Percentiles rank a stretch among this genome's conserved stretches.
phyloP scores from a whole-genome alignment of 768 basidiomycete species.

The Suillus tomentosus region DNA sequence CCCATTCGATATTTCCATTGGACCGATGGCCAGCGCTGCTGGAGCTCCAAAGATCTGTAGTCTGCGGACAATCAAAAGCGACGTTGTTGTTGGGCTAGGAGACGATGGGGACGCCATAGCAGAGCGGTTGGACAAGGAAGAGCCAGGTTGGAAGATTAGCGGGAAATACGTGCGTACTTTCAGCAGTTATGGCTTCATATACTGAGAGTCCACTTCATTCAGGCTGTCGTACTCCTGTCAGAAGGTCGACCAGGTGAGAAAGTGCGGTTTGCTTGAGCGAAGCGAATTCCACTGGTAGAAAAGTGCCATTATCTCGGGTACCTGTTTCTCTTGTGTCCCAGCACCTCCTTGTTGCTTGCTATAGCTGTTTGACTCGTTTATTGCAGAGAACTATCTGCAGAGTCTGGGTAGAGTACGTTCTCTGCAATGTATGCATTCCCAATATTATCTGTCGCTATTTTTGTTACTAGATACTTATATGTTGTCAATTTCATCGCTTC shows the following conservation, averaged over 20 bases:
- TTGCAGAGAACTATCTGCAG: neutral
- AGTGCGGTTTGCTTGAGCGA: conserved; percentile 65
- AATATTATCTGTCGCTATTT: neutral
- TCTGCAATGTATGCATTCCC: conserved; percentile 4
- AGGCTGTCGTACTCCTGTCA: conserved; percentile 88
- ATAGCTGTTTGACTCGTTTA: neutral
- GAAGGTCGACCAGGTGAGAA: conserved; percentile 89
- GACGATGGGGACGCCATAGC: conserved; percentile 67
- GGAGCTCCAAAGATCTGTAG: conserved; percentile 89
- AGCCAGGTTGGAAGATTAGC: conserved; percentile 96
- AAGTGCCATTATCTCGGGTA: neutral
- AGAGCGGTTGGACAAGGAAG: conserved; percentile 78
- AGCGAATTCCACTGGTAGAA: neutral
- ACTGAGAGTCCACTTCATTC: conserved; percentile 17
- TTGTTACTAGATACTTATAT: neutral
- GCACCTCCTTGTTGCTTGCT: too few relatives aligned
- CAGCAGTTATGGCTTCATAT: conserved; percentile 7
- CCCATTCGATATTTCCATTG: conserved; percentile 88
- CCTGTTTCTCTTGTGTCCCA: neutral
- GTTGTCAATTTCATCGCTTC: neutral
- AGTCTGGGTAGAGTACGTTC: neutral
- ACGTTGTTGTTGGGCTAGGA: conserved; percentile 89
- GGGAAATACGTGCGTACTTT: conserved; percentile 84
- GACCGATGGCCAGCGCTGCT: conserved; percentile 85
- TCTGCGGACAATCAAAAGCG: conserved; percentile 91